phyloP scores from a whole-genome alignment of 495 filamentous ascomycete genomes.

The Corynascus novoguineensis region DNA sequence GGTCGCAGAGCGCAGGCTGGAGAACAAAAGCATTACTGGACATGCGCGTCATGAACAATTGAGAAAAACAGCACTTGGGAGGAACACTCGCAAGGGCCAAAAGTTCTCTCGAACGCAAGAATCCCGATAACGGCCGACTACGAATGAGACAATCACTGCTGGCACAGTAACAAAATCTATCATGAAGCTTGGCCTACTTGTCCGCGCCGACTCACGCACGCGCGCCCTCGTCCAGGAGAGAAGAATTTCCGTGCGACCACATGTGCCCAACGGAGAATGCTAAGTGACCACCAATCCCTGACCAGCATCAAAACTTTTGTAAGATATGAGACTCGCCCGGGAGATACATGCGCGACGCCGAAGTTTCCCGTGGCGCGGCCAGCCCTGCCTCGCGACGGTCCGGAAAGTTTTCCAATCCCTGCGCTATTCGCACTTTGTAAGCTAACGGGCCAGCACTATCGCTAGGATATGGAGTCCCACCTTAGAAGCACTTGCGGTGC shows the following conservation, averaged over 20 bases:
- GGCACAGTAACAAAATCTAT: conserved; percentile 35
- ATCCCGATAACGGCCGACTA: conserved; percentile 13
- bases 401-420: conserved; percentile 20
- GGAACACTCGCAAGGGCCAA: background rate
- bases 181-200: conserved; percentile 46
- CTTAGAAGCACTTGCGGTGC: conserved; percentile 99
- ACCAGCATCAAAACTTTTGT: conserved; percentile 46
- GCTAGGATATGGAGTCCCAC: conserved; percentile 28
- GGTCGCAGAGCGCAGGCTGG: too few relatives aligned
- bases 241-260: conserved; percentile 37
- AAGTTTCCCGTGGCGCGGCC: conserved; percentile 33
- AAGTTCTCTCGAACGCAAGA: conserved; percentile 12
- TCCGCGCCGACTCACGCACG: conserved; percentile 38
- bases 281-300: conserved; percentile 41
- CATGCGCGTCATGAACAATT: too few relatives aligned
- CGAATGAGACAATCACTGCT: conserved; percentile 20
- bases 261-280: conserved; percentile 33
- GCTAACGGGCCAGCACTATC: background rate
- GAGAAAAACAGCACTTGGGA: too few relatives aligned
- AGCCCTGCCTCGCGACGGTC: conserved; percentile 31
- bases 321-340: conserved; percentile 44
- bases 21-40: too few relatives aligned
- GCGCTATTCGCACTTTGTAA: conserved; percentile 5
- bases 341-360: conserved; percentile 40
- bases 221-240: conserved; percentile 39